Evolutionary conservation across 2,329 filamentous ascomycete genomes (phyloP), one percentile per base, ranked within the genome.

Genomic region (Hymenoscyphus scutula): DNA sequence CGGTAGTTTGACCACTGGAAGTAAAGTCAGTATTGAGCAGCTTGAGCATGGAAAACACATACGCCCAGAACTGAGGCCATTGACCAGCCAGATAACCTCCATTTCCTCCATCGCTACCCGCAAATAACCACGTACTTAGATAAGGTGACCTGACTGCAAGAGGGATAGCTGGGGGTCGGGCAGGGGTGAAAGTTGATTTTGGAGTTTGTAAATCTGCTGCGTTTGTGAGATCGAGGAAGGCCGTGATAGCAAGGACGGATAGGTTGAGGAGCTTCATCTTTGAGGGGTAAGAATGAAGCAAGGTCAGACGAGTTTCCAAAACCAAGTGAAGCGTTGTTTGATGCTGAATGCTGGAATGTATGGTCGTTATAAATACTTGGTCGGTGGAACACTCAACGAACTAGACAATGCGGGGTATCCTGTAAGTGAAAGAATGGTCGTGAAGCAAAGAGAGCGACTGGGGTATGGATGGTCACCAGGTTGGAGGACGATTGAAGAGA

Each of bases 141-240:
- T 93, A 94, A 0, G 90, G 90, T 10, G 86, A 89, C 65, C 85
- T 86, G 53, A 93, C 90, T 53, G 89, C 89, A 37, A 94, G 76
- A 13, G 90, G 90, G 30, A 90, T 79, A 1, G 89, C 82, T 17
- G 89, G 89, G 51, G 88, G 88, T 6, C 86, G 81, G 38, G 84
- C 82, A 37, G 88, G 88, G 38, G 77, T 79, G 71, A 89, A 90
- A 1, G 79, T 84, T 10, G 86, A 89, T 53, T 34, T 11, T 5
- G 37, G 41, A 3, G 41, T 48, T 23, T 48, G 41, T 48, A 48
- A 23, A 48, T 10, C 41, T 25, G n/a, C 3, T 10, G n/a, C 54
- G 29, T 23, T 29, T 30, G 63, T 55, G 8, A 62, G 15, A 51
- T 60, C 53, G 37, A 68, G n/a, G 19, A 60, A 27, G 2, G 53